Evolutionary conservation across 768 basidiomycete species (phyloP), one percentile per base, ranked within the genome.

Genomic region (Kwoniella botswanensis): DNA sequence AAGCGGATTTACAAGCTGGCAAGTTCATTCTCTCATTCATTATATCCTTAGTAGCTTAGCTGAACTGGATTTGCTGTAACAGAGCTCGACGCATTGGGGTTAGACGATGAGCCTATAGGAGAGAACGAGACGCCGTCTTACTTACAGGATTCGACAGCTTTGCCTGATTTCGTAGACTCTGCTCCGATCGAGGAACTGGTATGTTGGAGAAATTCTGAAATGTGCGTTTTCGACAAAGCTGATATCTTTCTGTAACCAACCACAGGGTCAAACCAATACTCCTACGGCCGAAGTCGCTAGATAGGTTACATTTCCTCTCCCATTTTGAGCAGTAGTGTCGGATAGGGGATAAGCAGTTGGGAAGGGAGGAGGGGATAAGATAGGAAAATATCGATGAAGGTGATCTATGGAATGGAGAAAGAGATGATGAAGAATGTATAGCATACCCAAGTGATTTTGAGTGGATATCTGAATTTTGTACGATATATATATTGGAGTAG

Each of bases 1-100:
- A 99, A 83, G 93, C 92, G 9, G 97, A 98, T 84, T 87, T 99
- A 3, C 92, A 98, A 87, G 97, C 97, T 56, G 96, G 96, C 92
- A 78, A 66, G 84, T 35, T 79, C 24, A 88, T 79, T 66, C 21
- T 22, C 58, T 50, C 7, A 46, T 44, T n/a, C n/a, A n/a, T n/a
- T n/a, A n/a, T n/a, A 24, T 9, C 43, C 7, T 35, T 35, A 6
- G 7, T 35, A 35, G 6, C 35, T 21, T 21, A 29, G 21, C 42
- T 43, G 35, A 60, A 35, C 17, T 63, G 12, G 12, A n/a, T 24
- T 7, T 63, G 5, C 52, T 52, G 3, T 24, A 18, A 18, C 81
- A 98, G 97, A 99, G 85, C 87, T 99, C 24, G 96, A 98, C 71
- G 96, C 96, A 0, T 86, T 99, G 17, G 90, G 89, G 4, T 70